Base-by-base conservation (phyloP, 495 filamentous ascomycete species). In the Beverwykella pulmonaria region DNA sequence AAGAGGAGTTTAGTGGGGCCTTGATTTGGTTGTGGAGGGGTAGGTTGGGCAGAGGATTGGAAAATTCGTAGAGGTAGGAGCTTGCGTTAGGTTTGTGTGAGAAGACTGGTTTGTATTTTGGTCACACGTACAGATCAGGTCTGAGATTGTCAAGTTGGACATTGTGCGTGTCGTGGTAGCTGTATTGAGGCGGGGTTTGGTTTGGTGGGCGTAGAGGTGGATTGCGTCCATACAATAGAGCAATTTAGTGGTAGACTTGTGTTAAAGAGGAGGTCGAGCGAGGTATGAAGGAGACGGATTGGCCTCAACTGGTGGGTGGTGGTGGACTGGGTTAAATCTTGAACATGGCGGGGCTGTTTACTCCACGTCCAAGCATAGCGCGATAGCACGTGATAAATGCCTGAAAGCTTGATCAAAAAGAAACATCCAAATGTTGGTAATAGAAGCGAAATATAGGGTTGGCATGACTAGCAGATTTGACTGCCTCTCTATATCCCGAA, bases 181-280 rank as follows among this genome's bases (percentile, higher is more conserved):
- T 25, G 49, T 30, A n/a, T 17, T 4, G 29, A 7, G 59, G 22
- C 19, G 49, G 53, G 56, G 57, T 62, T 59, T 56, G 57, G 23
- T 59, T 61, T 70, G 63, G 68, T 67, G 27, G 56, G 63, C 20
- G 36, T 71, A 63, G 63, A 62, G 63, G 30, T n/a, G 56, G 50
- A 39, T 30, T 17, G 58, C 62, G 63, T 71, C 53, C 56, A 67
- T 71, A 46, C 63, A 34, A 32, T 46, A 9, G 32, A 3, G n/a
- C 17, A 19, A 49, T 9, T 29, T 30, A n/a, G 3, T 34, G 17
- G 20, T 23, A 36, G 32, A 14, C 6, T 41, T 57, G 23, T 14
- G 32, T 23, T 20, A 41, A n/a, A 2, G 10, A 32, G 17, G 26
- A 2, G 30, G 25, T 8, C 10, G 17, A 32, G 4, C 8, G 44